Evolutionary conservation across 225 moss, liverwort and hornwort species (phyloP), one percentile per base, ranked within the genome.

Genomic region (Antitrichia curtipendula): DNA sequence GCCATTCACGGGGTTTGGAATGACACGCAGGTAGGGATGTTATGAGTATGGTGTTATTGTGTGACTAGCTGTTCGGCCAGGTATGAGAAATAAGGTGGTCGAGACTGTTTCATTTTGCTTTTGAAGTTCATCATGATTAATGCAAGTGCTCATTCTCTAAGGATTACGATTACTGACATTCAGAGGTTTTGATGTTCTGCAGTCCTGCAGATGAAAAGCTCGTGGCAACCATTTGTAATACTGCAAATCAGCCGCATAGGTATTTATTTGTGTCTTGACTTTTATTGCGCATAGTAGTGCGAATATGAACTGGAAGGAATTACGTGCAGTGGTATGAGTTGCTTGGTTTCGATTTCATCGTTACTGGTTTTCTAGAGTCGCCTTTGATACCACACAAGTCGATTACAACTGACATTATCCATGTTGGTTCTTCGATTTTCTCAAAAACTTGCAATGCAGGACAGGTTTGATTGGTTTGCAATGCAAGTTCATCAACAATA

Each of bases 201-300:
- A 99, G 98, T 86, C 95, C 93, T 94, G 92, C 97, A 54, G 98
- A 99, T 91, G 98, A 99, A 87, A 97, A 97, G 89, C 95, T 99
- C 45, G 97, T 97, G 81, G 97, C 97, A 87, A 94, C 94, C 84
- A 89, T 99, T 56, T 95, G 97, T 85, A 93, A 95, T 88, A 93
- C 91, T 64, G 91, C 91, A 47, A 93, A 95, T 81, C 94, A 94
- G 87, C 29, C 90, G 90, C 90, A 58, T 41, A 99, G 98, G 98
- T 99, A 89, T 75, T 49, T 52, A 32, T 76, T 77, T 57, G 24
- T 89, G 85, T 84, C 60, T 83, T 47, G 40, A 56, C 58, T 76
- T 65, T 28, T 56, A n/a, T 88, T 58, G 52, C 41, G 16, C 8
- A 49, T 62, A 59, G 57, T 88, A 75, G 38, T 57, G 40, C 40